Conservation (phyloP, 106 monocot species). For the Phalaenopsis aphrodite region DNA sequence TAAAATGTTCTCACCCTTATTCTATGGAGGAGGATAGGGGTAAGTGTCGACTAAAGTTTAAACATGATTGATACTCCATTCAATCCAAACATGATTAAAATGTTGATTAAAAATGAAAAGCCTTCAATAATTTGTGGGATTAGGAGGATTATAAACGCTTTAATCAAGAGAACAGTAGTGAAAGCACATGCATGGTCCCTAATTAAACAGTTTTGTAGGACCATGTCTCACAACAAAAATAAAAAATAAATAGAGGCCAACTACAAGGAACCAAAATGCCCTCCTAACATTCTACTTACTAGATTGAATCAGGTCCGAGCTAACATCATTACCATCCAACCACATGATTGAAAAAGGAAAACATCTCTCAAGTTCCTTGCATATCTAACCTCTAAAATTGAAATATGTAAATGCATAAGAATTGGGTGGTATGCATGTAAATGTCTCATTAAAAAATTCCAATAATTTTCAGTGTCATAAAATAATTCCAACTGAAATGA, state of each 20-base stretch:
- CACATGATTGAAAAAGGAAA: background rate
- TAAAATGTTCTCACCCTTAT: background rate
- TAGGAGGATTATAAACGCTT: background rate
- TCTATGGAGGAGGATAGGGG: background rate
- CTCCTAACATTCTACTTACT: no score
- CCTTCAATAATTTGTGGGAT: background rate
- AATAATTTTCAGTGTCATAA: no score
- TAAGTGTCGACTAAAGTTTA: background rate
- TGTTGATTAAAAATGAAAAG: background rate
- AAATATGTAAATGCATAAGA: no score
- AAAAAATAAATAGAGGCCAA: no score
- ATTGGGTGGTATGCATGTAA: background rate
- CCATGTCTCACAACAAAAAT: background rate
- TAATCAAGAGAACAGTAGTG: background rate
- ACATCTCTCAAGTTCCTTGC: background rate
- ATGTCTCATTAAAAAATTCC: background rate
- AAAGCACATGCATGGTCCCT: conserved; percentile 6
- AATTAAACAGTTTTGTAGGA: conserved; percentile 3
- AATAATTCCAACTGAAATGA: no score
- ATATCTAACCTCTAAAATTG: no score
- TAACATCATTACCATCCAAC: background rate
- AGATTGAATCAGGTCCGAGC: background rate
- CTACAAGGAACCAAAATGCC: no score
- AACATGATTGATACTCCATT: conserved; percentile 1
- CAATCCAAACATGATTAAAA: conserved; percentile 2